These are phyloP conservation scores for Cladophialophora carrionii DNA, from an alignment of 2,329 filamentous ascomycete species.

Conservation along the genomic window DNA sequence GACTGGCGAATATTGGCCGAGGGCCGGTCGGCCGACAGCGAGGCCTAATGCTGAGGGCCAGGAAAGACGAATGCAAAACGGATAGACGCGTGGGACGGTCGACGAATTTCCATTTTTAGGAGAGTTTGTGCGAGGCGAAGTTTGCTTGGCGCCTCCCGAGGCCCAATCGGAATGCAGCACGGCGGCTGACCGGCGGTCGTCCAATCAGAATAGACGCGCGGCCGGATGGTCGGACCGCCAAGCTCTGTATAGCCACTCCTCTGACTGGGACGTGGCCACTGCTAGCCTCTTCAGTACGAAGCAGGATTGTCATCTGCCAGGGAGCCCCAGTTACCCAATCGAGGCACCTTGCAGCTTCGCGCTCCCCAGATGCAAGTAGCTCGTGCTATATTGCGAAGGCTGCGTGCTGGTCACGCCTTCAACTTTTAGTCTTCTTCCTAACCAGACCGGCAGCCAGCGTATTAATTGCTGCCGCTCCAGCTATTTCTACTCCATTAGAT, in stretches of 20 bases:
- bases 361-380: neutral
- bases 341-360: neutral
- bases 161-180: constrained; percentile 21
- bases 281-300: neutral
- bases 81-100: neutral
- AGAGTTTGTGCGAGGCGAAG: neutral
- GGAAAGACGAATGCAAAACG: neutral
- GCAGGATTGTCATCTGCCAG: neutral
- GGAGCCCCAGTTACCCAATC: constrained; percentile 21
- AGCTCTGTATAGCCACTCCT: constrained; percentile 24
- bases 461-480: constrained; percentile 7
- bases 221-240: neutral
- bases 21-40: constrained; percentile 4
- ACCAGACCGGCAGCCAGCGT: constrained; percentile 30
- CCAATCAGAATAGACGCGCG: constrained; percentile 18
- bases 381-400: neutral
- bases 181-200: constrained; percentile 16
- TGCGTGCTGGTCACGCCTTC: constrained; percentile 1
- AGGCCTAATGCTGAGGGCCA: constrained; percentile 9
- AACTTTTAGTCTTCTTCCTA: constrained; percentile 36
- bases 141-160: constrained; percentile 21
- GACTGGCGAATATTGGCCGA: neutral
- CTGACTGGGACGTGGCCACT: constrained; percentile 12
- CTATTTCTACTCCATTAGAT: neutral
- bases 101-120: constrained; percentile 25